phyloP scores from a whole-genome alignment of 2,329 filamentous ascomycete species.

The Moelleriella libera region DNA sequence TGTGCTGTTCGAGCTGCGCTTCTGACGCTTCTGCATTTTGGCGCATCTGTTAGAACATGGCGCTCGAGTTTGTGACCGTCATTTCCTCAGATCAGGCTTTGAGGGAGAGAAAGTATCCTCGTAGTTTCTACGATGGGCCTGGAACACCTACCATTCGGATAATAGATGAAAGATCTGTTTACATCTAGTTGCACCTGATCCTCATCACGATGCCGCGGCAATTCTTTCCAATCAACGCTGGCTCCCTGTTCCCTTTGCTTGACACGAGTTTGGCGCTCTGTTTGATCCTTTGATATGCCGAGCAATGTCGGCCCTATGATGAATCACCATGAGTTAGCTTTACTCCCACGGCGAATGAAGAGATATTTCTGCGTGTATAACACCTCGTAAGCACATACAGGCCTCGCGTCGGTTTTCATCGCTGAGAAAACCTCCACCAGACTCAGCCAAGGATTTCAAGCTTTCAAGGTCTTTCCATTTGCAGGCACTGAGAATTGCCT shows the following conservation, averaged over 20 bases:
- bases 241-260: conserved; percentile 1
- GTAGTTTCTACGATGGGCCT: not conserved
- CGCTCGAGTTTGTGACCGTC: no score
- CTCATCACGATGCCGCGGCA: conserved; percentile 73
- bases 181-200: conserved; percentile 87
- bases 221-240: conserved; percentile 36
- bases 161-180: conserved; percentile 93
- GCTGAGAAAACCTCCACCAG: conserved; percentile 50
- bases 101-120: no score
- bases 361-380: not conserved
- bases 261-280: not conserved
- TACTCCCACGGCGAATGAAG: not conserved
- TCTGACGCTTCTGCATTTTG: conserved; percentile 45
- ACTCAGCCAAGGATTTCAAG: conserved; percentile 44
- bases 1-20: conserved; percentile 54
- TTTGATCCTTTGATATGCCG: conserved; percentile 14
- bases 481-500: conserved; percentile 39
- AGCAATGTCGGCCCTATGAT: conserved; percentile 48
- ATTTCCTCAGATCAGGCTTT: no score
- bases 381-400: conserved; percentile 44
- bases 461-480: conserved; percentile 37
- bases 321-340: no score
- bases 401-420: conserved; percentile 57
- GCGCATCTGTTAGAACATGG: not conserved
- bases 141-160: conserved; percentile 53